Percentiles rank a stretch among this genome's conserved stretches.
phyloP scores from a whole-genome alignment of 495 filamentous ascomycete genomes.

The Sabuloglossum arenarium region DNA sequence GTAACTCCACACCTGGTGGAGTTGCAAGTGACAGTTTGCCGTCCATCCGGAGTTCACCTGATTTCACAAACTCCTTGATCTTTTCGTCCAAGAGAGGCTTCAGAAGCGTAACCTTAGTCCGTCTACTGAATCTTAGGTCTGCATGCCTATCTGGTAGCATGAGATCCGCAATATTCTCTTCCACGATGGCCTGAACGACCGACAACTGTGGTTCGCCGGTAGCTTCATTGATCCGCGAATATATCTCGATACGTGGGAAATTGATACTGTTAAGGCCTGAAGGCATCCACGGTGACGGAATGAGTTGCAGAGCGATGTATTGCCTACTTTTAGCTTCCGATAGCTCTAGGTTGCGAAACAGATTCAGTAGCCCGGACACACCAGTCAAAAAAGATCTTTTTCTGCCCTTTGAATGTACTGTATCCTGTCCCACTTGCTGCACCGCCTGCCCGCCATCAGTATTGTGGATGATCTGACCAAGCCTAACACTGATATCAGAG shows the following conservation, averaged over 20 bases:
- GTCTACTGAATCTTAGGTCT: not conserved
- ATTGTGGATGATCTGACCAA: not conserved
- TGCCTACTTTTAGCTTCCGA: not conserved
- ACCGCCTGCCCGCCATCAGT: not conserved
- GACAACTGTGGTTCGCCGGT: not conserved
- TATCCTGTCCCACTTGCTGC: not conserved
- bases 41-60: not conserved
- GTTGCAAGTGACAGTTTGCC: not conserved
- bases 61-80: not conserved
- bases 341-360: not conserved
- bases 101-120: not conserved
- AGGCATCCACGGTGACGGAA: constrained; percentile 1
- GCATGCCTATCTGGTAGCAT: not conserved
- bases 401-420: not conserved
- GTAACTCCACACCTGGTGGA: not conserved
- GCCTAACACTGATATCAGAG: not conserved
- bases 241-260: not conserved
- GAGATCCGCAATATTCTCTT: not conserved
- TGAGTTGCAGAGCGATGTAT: not conserved
- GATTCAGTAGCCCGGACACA: not conserved
- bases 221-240: not conserved
- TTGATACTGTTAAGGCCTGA: not conserved
- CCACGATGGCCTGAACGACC: not conserved
- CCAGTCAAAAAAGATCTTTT: not conserved
- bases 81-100: not conserved